These are phyloP conservation scores for Tilletia caries DNA, from an alignment of 1,284 basidiomycete genomes.

Conservation along the genomic window DNA sequence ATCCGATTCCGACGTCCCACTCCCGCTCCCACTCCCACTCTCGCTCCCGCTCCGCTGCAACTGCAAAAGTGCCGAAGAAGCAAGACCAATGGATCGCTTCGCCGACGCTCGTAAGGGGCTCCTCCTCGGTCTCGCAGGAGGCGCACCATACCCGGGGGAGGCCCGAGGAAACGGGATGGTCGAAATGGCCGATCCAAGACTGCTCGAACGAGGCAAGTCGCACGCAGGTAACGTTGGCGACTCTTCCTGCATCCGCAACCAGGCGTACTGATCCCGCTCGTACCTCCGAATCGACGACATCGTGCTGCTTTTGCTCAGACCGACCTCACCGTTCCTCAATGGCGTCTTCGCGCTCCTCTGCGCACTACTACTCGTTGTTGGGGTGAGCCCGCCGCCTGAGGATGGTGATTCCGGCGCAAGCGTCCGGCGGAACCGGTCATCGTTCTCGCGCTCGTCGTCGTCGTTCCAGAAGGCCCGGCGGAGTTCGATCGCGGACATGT, in stretches of 20 bases:
- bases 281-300: neutral
- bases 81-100: neutral
- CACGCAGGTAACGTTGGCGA: neutral
- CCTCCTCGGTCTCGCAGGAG: neutral
- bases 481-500: neutral
- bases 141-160: neutral
- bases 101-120: neutral
- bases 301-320: neutral
- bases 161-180: neutral
- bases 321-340: neutral
- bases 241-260: slow-evolving; percentile 3
- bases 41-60: neutral
- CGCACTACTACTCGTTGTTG: neutral
- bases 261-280: slow-evolving; percentile 4
- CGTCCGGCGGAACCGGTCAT: neutral
- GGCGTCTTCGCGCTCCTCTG: neutral
- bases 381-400: neutral
- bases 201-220: neutral
- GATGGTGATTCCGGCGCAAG: neutral
- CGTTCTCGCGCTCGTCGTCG: neutral
- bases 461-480: slow-evolving; percentile 5
- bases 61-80: too few relatives aligned
- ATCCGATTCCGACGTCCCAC: neutral
- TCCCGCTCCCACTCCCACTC: neutral
- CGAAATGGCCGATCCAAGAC: slow-evolving; percentile 1